Evolutionary conservation across 2,329 filamentous ascomycete species (phyloP).

Genomic region (Metarhizium guizhouense): DNA sequence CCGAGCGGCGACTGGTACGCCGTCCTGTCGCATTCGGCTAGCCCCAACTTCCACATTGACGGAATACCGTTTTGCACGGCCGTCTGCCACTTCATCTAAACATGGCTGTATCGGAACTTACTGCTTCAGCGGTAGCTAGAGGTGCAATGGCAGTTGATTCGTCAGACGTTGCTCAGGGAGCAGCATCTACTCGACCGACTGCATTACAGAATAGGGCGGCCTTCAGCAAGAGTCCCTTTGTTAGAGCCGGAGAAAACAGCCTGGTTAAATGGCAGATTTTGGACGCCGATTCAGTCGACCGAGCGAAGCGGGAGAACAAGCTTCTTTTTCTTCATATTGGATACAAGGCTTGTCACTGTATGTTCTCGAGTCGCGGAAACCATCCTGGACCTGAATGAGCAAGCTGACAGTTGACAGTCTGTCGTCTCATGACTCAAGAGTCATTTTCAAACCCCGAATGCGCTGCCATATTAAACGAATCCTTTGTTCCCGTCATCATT

Average conservation of each 20-base stretch:
- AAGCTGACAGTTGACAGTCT: conserved; percentile 42
- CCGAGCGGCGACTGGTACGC: too few species aligned
- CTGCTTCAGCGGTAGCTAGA: conserved; percentile 24
- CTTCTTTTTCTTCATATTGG: conserved; percentile 91
- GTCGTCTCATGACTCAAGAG: conserved; percentile 86
- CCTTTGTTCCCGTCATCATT: conserved; percentile 85
- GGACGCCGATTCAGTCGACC: conserved; percentile 63
- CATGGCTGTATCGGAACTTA: conserved; percentile 31
- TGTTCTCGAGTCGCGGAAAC: conserved; percentile 25
- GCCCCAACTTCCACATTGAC: background rate
- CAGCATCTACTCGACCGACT: conserved; percentile 8
- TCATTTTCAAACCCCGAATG: conserved; percentile 80
- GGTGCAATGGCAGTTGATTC: conserved; percentile 16
- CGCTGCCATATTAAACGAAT: conserved; percentile 71
- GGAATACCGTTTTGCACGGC: background rate
- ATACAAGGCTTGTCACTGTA: conserved; percentile 92
- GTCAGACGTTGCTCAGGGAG: conserved; percentile 1
- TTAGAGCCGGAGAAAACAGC: conserved; percentile 68
- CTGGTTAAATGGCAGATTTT: conserved; percentile 89
- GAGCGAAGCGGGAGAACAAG: conserved; percentile 75
- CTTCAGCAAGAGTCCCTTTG: conserved; percentile 41
- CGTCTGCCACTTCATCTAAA: background rate
- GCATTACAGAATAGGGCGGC: conserved; percentile 27
- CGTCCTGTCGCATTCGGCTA: background rate
- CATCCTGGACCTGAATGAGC: background rate